Percentiles rank a stretch among this genome's conserved stretches.
phyloP scores from a whole-genome alignment of 768 basidiomycete species.

The Sistotremastrum niveocremeum region DNA sequence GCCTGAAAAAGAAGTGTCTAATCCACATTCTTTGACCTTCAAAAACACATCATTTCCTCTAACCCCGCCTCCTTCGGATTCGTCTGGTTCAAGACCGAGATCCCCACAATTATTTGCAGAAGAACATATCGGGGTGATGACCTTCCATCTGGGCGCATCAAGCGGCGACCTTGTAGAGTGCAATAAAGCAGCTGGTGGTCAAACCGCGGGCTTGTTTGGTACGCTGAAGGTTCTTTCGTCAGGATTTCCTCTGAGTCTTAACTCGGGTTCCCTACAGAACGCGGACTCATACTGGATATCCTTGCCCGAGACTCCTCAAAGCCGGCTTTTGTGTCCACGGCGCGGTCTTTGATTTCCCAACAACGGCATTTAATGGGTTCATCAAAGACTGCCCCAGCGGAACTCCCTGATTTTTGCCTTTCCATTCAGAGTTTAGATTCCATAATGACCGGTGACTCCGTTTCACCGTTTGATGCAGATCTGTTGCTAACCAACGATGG shows the following conservation, averaged over 20 bases:
- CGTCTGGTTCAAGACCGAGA: conserved; percentile 47
- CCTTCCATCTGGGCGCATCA: conserved; percentile 9
- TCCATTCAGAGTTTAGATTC: conserved; percentile 32
- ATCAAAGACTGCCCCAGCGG: background rate
- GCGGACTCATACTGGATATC: conserved; percentile 27
- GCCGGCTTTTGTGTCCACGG: conserved; percentile 44
- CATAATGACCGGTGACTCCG: conserved; percentile 44
- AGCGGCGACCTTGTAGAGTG: conserved; percentile 6
- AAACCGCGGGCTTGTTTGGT: conserved; percentile 3
- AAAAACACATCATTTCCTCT: conserved; percentile 56
- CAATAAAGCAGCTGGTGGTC: background rate
- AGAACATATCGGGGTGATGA: background rate
- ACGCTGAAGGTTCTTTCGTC: conserved; percentile 4
- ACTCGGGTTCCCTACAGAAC: background rate
- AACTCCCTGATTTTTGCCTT: conserved; percentile 18
- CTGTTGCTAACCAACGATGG: conserved; percentile 5
- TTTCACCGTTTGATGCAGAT: background rate
- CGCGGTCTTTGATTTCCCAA: conserved; percentile 20
- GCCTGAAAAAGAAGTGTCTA: conserved; percentile 7
- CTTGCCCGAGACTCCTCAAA: conserved; percentile 50
- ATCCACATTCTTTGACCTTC: conserved; percentile 9
- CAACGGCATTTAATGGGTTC: conserved; percentile 4
- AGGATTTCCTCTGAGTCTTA: conserved; percentile 19
- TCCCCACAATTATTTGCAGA: conserved; percentile 28
- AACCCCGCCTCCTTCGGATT: conserved; percentile 69